Base-by-base conservation (phyloP, 805 yeast species). In the Cyberlindnera maclurae region DNA sequence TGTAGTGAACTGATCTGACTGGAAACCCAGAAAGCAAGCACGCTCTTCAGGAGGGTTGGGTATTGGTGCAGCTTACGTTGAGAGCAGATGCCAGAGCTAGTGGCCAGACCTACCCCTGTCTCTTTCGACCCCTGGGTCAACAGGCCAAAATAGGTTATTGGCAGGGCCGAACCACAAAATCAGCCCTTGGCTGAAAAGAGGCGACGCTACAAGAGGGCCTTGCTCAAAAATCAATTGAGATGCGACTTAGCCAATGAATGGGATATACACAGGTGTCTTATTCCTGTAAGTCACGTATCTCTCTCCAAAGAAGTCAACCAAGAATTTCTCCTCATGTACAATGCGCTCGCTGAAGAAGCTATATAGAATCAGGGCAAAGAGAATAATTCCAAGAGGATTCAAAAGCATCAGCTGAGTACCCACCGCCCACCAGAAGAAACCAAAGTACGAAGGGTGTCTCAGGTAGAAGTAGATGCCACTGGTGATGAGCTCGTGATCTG, bases 361-460 rank as follows among this genome's bases (percentile, higher is more conserved):
- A 73, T 79, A 77, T 15, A 93, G 64, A 3, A 77, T 71, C n/a
- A 60, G 46, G 0, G 68, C 51, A 43, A 88, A 93, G 0, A 70
- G 63, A 1, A 67, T 35, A 2, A 74, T 51, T 1, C 87, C 68
- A 0, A 86, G 33, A 6, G 83, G 77, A 60, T 88, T 93, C 33
- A 76, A 60, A 41, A 90, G 59, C 43, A 81, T 46, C 33, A 93
- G 17, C 56, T 90, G 95, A 1, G 87, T 69, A 0, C 97, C 97
- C 4, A 89, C 47, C 12, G 94, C 90, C 97, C 97, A 93, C 75
- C 87, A 78, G 54, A 78, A 89, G 58, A 83, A 93, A 0, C 97
- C 98, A 30, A 78, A 71, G 60, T 93, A 93, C 34, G 94, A 80
- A 6, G 98, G 98, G 58, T 93, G 98, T 44, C 98, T 69, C 12